phyloP scores from a whole-genome alignment of 1,139 yeast species.

The Sugiyamaella castrensis region DNA sequence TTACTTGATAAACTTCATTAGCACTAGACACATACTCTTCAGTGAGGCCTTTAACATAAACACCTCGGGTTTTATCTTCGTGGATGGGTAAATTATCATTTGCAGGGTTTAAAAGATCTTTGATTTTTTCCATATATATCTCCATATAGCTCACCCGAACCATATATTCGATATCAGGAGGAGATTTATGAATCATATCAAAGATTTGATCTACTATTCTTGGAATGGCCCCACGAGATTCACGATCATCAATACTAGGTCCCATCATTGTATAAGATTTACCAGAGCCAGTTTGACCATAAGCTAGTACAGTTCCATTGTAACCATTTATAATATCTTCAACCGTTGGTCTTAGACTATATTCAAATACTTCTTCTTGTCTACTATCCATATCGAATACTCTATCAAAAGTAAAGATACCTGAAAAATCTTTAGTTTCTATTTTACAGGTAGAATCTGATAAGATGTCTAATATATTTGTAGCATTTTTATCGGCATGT shows the following conservation, averaged over 20 bases:
- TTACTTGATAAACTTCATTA: constrained; percentile 55
- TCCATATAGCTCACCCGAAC: constrained; percentile 77
- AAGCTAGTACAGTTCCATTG: constrained; percentile 81
- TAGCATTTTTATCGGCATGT: constrained; percentile 12
- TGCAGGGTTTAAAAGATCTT: constrained; percentile 52
- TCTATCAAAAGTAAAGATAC: constrained; percentile 61
- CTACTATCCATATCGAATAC: constrained; percentile 52
- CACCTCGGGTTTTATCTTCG: constrained; percentile 64
- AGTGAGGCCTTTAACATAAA: constrained; percentile 66
- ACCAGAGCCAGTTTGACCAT: constrained; percentile 90
- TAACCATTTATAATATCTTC: constrained; percentile 74
- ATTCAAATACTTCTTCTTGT: constrained; percentile 63
- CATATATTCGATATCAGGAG: constrained; percentile 59
- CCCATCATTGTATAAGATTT: constrained; percentile 90
- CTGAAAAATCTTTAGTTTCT: constrained; percentile 24
- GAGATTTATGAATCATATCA: constrained; percentile 49
- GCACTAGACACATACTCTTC: constrained; percentile 58
- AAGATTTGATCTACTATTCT: constrained; percentile 68
- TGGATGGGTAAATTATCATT: constrained; percentile 51
- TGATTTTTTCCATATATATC: constrained; percentile 73
- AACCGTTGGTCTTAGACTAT: constrained; percentile 55
- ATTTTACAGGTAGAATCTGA: constrained; percentile 24
- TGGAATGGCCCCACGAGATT: constrained; percentile 62
- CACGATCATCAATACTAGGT: constrained; percentile 40
- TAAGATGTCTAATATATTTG: constrained; percentile 15